A percentile compares a stretch with the other conserved stretches of the same genome.
These are phyloP conservation scores for Zygoascus tannicola DNA, from an alignment of 805 yeast species.

Conservation along the genomic window DNA sequence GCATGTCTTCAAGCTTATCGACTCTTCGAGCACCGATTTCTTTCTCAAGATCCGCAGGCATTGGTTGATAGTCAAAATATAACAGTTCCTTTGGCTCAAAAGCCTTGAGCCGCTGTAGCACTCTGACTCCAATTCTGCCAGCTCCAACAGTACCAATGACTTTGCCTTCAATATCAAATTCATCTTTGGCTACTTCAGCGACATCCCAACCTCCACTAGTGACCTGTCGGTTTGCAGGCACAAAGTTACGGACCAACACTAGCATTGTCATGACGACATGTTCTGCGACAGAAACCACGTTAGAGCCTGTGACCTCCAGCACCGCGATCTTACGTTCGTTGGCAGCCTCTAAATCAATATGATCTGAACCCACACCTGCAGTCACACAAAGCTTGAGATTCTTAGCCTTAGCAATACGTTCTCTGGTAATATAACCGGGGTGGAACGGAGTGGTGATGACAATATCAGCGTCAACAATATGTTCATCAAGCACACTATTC, in stretches of 20 bases:
- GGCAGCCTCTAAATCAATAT: conserved; percentile 62
- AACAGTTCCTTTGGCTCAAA: conserved; percentile 66
- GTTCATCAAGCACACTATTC: conserved; percentile 48
- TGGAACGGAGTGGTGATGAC: conserved; percentile 77
- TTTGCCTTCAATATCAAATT: conserved; percentile 67
- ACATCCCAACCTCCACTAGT: conserved; percentile 60
- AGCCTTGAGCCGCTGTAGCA: conserved; percentile 59
- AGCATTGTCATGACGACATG: conserved; percentile 69
- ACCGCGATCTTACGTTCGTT: conserved; percentile 56
- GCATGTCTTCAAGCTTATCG: conserved; percentile 53
- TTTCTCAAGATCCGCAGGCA: conserved; percentile 49
- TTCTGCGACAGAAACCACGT: conserved; percentile 73
- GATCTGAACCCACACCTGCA: conserved; percentile 84
- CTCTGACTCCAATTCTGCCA: conserved; percentile 73
- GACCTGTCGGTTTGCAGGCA: conserved; percentile 68
- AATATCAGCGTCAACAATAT: conserved; percentile 63
- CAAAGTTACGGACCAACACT: conserved; percentile 63
- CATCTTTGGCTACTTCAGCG: conserved; percentile 64
- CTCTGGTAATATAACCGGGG: conserved; percentile 65
- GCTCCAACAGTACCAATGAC: conserved; percentile 74
- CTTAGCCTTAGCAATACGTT: conserved; percentile 59
- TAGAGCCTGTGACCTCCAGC: conserved; percentile 74
- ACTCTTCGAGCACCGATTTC: conserved; percentile 54
- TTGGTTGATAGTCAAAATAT: conserved; percentile 66
- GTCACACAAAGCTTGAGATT: conserved; percentile 59